Base-by-base conservation (phyloP, 306 rosid genomes). In the Sindora glabra region DNA sequence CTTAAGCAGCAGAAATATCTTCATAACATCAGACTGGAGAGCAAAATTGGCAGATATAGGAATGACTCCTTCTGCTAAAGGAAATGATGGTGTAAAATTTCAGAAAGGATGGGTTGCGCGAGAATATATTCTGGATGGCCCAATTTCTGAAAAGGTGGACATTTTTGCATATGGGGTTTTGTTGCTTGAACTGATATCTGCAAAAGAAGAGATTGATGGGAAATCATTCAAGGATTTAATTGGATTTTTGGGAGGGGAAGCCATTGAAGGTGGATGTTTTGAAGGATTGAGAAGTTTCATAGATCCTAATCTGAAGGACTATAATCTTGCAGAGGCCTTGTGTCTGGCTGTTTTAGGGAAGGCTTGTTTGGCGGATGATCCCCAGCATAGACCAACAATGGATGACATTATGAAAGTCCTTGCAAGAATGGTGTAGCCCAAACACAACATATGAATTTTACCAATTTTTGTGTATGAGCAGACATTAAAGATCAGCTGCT, bases 381-480 rank as follows among this genome's bases (percentile, higher is more conserved):
- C 84, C 15, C 45, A 69, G 65, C 80, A 38, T 57, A 70, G 88
- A 45, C 90, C 95, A 26, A 69, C 79, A 3, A 81, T 81, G 71
- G 83, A 87, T 65, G 90, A 81, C 60, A 81, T 81, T 64, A 81
- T 83, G 65, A 83, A 79, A 68, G 86, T 87, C 48, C 79, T 83
- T 2, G 69, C 74, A 17, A 81, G 74, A 79, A 77, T 79, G 81
- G 79, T 57, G 48, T 79, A 72, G 58, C 45, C 29, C 48, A 19
- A 40, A 29, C 40, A 33, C 59, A 48, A 23, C 18, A 46, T 44
- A 39, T 34, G 42, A 51, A 11, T 14, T 5, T 44, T 25, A 32
- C 12, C 17, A 23, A 34, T 16, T 77, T 67, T 24, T 39, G n/a
- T 27, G 1, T 24, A 19, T 45, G 48, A 32, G 59, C 9, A 34